Conservation (phyloP, 306 rosid species). For the Lathyrus sativus region DNA sequence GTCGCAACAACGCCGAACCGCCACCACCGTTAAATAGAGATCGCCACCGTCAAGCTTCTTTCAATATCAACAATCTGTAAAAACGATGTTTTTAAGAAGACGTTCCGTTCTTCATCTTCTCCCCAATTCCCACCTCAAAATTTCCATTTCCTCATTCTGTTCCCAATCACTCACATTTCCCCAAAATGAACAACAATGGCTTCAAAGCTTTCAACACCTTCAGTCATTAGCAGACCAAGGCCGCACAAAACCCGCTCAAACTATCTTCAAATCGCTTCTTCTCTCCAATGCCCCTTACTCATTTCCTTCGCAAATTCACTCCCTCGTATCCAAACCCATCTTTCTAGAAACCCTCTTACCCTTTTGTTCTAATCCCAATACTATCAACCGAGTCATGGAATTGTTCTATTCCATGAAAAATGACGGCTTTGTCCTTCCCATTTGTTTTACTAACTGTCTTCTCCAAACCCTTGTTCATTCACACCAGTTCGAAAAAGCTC, state of each 20-base stretch:
- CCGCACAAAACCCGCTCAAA: slow-evolving; percentile 43
- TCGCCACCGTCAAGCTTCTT: no score
- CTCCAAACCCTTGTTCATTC: slow-evolving; percentile 50
- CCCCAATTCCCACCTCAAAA: slow-evolving; percentile 27
- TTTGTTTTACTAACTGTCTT: slow-evolving; percentile 46
- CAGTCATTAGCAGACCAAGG: slow-evolving; percentile 50
- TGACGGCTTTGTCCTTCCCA: slow-evolving; percentile 53
- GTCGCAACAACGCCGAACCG: no score
- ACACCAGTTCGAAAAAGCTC: slow-evolving; percentile 41
- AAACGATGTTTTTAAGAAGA: slow-evolving; percentile 47
- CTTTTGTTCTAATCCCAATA: slow-evolving; percentile 51
- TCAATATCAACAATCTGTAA: no score
- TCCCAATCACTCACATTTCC: slow-evolving; percentile 38
- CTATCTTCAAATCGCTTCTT: slow-evolving; percentile 53
- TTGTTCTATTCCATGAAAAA: slow-evolving; percentile 54
- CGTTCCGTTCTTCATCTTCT: slow-evolving; percentile 33
- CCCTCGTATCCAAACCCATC: slow-evolving; percentile 48
- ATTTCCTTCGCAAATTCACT: slow-evolving; percentile 52
- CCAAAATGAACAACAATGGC: slow-evolving; percentile 36
- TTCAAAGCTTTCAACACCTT: slow-evolving; percentile 53
- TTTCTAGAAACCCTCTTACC: slow-evolving; percentile 55
- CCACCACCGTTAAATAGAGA: no score
- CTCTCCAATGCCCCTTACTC: neutral
- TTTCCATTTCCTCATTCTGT: slow-evolving; percentile 37
- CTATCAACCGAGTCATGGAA: slow-evolving; percentile 47